Evolutionary conservation across 2,329 filamentous ascomycete species (phyloP), one percentile per base, ranked within the genome.

Genomic region (Pseudocercospora cruenta): DNA sequence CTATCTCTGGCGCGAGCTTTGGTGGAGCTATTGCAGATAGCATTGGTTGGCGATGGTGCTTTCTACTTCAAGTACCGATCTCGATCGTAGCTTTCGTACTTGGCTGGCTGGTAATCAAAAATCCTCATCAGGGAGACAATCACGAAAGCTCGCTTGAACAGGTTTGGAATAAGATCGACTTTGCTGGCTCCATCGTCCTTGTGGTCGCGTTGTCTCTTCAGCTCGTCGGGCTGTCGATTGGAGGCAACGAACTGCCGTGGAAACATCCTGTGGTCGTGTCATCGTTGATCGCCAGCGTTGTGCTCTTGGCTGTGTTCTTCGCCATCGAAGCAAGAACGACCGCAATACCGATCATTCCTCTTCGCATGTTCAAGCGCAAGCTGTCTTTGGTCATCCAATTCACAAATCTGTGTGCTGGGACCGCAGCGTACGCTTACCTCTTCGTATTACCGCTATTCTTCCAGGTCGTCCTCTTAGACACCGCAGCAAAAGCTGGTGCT

Each of bases 381-480:
- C 78, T 87, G 31, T 85, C 86, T 0, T 76, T 88, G 1, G 80
- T 85, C 2, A 86, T 84, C 2, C 86, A 88, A 68, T 78, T 85
- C 22, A 82, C 86, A 57, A 90, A 90, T 67, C 78, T 89, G 12
- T 88, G 85, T 64, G 84, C 85, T 1, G 87, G 88, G 0, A 82
- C 88, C 75, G 82, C 86, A 8, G 86, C 86, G 1, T 90, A 90
- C 74, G 86, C 86, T 80, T 82, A 81, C 64, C 76, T 84, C n/a
- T 84, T 84, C 69, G 82, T 79, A 53, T 75, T 82, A 0, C 81
- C 82, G 1, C 73, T 84, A 0, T 80, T 82, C 64, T 83, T 92
- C 79, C 90, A 92, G 75, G 90, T 88, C 43, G 90, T 92, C 26
- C 87, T 91, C 57, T 83, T 91, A 60, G 82, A 84, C 54, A 81